Percentiles rank a stretch among this genome's conserved stretches.
phyloP scores from a whole-genome alignment of 225 moss, liverwort and hornwort species.

The Asterella californica region DNA sequence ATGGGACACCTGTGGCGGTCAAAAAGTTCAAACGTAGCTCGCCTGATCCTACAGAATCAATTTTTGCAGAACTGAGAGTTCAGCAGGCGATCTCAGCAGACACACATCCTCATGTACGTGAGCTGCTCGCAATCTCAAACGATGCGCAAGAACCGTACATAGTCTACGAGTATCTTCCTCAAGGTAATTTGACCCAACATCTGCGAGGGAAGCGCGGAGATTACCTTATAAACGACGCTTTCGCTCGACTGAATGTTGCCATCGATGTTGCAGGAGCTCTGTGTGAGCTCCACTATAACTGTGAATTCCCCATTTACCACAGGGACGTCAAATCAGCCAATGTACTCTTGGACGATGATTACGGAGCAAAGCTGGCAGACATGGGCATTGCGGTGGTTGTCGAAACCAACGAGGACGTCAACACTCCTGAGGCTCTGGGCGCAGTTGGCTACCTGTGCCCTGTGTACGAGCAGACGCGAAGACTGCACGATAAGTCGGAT shows the following conservation, averaged over 20 bases:
- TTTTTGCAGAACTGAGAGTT: conserved; percentile 36
- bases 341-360: conserved; percentile 61
- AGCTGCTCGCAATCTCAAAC: conserved; percentile 37
- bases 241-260: conserved; percentile 31
- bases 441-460: conserved; percentile 47
- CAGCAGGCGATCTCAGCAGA: conserved; percentile 33
- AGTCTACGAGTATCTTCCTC: conserved; percentile 38
- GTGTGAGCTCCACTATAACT: conserved; percentile 42
- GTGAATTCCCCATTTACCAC: conserved; percentile 54
- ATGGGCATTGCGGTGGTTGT: conserved; percentile 65
- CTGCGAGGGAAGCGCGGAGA: conserved; percentile 39
- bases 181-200: conserved; percentile 41
- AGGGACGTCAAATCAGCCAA: conserved; percentile 80
- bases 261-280: conserved; percentile 42
- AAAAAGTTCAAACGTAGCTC: conserved; percentile 35
- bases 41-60: conserved; percentile 29
- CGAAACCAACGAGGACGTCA: conserved; percentile 24
- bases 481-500: conserved; percentile 54
- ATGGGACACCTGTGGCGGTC: conserved; percentile 20
- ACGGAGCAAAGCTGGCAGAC: conserved; percentile 71
- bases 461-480: conserved; percentile 42
- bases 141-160: conserved; percentile 39
- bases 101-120: conserved; percentile 39
- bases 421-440: conserved; percentile 31
- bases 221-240: conserved; percentile 29